Evolutionary conservation across 148 eudicot species (phyloP).

Genomic region (Chenopodium quinoa): DNA sequence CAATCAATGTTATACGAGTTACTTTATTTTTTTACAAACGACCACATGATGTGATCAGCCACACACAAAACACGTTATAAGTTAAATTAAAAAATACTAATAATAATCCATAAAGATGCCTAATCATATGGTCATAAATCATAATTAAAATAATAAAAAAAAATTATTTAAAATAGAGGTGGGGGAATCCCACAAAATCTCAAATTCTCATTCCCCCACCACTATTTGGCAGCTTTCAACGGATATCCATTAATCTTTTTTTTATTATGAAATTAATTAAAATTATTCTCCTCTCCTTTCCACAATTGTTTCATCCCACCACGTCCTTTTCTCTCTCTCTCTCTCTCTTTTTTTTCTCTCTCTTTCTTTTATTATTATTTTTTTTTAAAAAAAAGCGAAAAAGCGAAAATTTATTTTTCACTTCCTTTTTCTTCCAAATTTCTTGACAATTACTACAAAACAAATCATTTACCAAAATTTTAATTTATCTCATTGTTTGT

Average conservation of each 20-base stretch:
- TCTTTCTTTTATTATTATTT: not conserved
- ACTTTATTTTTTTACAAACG: too few species aligned
- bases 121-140: not conserved
- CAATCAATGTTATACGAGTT: too few species aligned
- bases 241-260: slow-evolving; percentile 17
- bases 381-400: not conserved
- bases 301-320: not conserved
- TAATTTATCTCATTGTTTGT: not conserved
- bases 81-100: too few species aligned
- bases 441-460: not conserved
- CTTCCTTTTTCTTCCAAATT: not conserved
- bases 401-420: too few species aligned
- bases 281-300: too few species aligned
- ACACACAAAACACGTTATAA: too few species aligned
- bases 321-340: not conserved
- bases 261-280: not conserved
- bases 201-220: not conserved
- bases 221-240: slow-evolving; percentile 21
- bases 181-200: not conserved
- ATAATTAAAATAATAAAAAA: not conserved
- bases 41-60: too few species aligned
- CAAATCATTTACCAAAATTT: not conserved
- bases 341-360: not conserved
- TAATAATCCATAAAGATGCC: not conserved
- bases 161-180: not conserved